These are phyloP conservation scores for Saccharum spontaneum DNA, from an alignment of 176 grass and related monocot genomes.

Conservation along the genomic window DNA sequence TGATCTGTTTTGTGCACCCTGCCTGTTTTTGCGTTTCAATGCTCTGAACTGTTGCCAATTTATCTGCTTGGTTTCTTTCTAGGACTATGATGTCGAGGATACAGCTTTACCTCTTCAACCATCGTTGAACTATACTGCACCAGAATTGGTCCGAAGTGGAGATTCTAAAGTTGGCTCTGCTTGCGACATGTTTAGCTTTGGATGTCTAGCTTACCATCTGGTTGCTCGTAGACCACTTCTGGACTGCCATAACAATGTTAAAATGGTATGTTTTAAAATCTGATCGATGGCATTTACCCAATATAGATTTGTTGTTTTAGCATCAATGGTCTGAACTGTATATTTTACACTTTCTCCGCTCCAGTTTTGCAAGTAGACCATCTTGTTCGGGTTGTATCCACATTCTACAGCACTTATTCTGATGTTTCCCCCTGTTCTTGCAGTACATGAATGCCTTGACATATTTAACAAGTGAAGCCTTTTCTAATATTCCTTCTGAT, in stretches of 20 bases:
- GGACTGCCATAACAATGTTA: constrained; percentile 98
- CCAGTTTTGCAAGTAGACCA: not conserved
- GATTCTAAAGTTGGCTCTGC: constrained; percentile 2
- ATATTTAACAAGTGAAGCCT: constrained; percentile 90
- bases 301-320: constrained; percentile 20
- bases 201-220: constrained; percentile 93
- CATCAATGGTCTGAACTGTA: not conserved
- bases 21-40: not conserved
- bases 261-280: constrained; percentile 68
- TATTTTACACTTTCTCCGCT: not conserved
- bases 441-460: constrained; percentile 92
- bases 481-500: constrained; percentile 73
- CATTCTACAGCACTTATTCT: constrained; percentile 14
- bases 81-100: constrained; percentile 98
- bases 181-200: constrained; percentile 67
- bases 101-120: constrained; percentile 89
- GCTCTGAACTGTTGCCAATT: constrained; percentile 18
- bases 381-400: constrained; percentile 21
- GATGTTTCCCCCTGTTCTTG: constrained; percentile 30
- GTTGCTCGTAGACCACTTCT: constrained; percentile 81
- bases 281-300: constrained; percentile 15
- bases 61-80: constrained; percentile 28
- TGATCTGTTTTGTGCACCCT: not conserved
- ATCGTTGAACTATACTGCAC: constrained; percentile 90
- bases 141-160: constrained; percentile 80